Conservation (phyloP, 2,329 filamentous ascomycete species). For the Pseudocercospora ulei region DNA sequence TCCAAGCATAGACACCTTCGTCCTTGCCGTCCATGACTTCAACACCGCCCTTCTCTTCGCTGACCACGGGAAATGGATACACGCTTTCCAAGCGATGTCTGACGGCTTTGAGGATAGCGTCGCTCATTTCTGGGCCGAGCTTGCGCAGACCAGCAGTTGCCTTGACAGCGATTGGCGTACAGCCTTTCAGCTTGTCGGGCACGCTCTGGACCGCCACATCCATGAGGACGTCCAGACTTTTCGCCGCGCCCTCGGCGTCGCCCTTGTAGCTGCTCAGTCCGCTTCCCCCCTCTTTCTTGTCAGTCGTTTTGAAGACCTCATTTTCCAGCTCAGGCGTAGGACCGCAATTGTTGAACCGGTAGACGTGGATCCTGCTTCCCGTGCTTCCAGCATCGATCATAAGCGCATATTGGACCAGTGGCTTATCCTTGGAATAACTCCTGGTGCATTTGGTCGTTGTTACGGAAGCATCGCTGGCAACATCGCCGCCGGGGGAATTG, state of each 20-base stretch:
- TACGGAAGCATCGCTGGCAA: constrained; percentile 49
- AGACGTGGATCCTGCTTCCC: constrained; percentile 94
- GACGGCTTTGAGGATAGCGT: constrained; percentile 78
- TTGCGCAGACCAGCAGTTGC: constrained; percentile 88
- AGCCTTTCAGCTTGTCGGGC: constrained; percentile 80
- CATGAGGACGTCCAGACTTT: constrained; percentile 79
- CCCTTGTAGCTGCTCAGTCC: constrained; percentile 76
- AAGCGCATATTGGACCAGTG: constrained; percentile 90
- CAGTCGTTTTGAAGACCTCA: constrained; percentile 89
- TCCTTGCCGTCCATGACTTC: constrained; percentile 98
- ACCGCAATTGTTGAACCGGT: constrained; percentile 98
- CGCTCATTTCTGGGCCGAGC: constrained; percentile 68
- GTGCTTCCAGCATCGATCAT: constrained; percentile 99
- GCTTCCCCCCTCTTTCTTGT: constrained; percentile 68
- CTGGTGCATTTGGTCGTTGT: constrained; percentile 67
- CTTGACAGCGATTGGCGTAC: constrained; percentile 93
- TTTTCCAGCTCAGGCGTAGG: constrained; percentile 86
- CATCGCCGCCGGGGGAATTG: constrained; percentile 35
- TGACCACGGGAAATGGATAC: constrained; percentile 91
- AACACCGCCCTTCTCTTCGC: constrained; percentile 73
- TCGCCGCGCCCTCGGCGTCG: constrained; percentile 78
- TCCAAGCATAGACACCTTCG: constrained; percentile 97
- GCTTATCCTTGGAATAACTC: constrained; percentile 77
- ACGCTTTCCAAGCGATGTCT: constrained; percentile 70
- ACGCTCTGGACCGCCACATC: constrained; percentile 74